These are phyloP conservation scores for Verticillium isaacii DNA, from an alignment of 2,329 filamentous ascomycete species.

Conservation along the genomic window DNA sequence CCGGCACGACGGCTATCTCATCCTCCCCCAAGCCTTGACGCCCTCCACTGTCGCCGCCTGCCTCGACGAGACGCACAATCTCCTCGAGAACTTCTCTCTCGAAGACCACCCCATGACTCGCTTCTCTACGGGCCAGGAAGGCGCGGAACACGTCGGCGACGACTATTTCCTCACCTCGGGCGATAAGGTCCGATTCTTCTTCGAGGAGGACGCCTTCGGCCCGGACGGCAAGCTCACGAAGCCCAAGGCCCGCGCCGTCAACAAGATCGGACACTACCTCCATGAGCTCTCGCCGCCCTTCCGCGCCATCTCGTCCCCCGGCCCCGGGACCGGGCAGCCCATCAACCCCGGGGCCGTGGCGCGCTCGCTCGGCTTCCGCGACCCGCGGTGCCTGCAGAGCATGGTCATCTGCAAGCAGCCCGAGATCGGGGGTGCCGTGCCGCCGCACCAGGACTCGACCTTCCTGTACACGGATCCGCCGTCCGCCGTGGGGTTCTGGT, in stretches of 20 bases:
- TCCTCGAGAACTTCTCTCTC: constrained; percentile 75
- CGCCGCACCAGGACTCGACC: constrained; percentile 85
- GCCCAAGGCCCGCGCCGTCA: constrained; percentile 80
- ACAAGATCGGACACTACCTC: constrained; percentile 80
- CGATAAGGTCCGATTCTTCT: constrained; percentile 94
- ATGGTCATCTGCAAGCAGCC: constrained; percentile 99
- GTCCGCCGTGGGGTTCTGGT: constrained; percentile 93
- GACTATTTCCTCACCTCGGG: constrained; percentile 88
- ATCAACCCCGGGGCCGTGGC: constrained; percentile 59
- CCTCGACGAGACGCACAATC: constrained; percentile 66
- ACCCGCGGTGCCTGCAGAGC: constrained; percentile 78
- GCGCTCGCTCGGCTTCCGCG: constrained; percentile 63
- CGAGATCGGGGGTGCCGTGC: constrained; percentile 88
- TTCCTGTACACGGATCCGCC: constrained; percentile 90
- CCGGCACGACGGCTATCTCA: constrained; percentile 80
- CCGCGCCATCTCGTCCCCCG: constrained; percentile 43
- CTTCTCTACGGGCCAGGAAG: constrained; percentile 76
- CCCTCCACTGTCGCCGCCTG: constrained; percentile 61
- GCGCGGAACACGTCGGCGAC: constrained; percentile 77
- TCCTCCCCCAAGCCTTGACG: constrained; percentile 73
- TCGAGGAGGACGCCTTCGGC: constrained; percentile 89
- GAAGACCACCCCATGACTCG: constrained; percentile 84
- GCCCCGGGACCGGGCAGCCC: constrained; percentile 20
- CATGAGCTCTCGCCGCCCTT: constrained; percentile 67
- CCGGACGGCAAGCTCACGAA: constrained; percentile 60